phyloP scores from a whole-genome alignment of 352 stramenopile species.

The Sclerospora graminicola region DNA sequence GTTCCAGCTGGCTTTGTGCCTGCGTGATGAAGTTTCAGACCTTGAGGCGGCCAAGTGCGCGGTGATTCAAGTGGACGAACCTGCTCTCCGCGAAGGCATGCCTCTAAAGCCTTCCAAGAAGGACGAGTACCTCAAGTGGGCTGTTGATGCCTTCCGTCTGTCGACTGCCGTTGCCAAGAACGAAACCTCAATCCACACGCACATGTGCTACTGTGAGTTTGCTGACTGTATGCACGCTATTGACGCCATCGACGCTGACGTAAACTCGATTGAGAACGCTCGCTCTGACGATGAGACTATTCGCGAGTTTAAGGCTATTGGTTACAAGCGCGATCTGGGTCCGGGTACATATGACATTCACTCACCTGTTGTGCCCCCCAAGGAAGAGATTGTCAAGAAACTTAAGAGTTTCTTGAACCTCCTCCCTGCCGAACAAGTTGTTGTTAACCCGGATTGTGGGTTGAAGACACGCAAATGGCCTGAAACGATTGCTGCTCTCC shows the following conservation, averaged over 20 bases:
- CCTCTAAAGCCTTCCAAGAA: slow-evolving; percentile 79
- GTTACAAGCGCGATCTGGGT: slow-evolving; percentile 86
- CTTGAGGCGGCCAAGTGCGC: slow-evolving; percentile 82
- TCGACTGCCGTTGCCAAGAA: slow-evolving; percentile 79
- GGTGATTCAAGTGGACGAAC: slow-evolving; percentile 90
- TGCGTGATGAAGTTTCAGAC: slow-evolving; percentile 88
- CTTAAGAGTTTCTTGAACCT: slow-evolving; percentile 79
- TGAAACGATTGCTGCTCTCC: slow-evolving; percentile 81
- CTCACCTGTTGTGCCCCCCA: slow-evolving; percentile 87
- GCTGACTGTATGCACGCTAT: slow-evolving; percentile 90
- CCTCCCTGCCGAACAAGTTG: slow-evolving; percentile 61
- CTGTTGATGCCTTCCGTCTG: slow-evolving; percentile 82
- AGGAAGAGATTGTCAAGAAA: slow-evolving; percentile 82
- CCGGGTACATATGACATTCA: slow-evolving; percentile 92
- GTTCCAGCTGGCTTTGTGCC: slow-evolving; percentile 84
- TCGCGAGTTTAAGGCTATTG: slow-evolving; percentile 78
- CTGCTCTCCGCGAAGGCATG: slow-evolving; percentile 88
- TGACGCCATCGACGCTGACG: slow-evolving; percentile 87
- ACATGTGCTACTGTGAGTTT: slow-evolving; percentile 97
- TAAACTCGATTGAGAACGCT: slow-evolving; percentile 93
- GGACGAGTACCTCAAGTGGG: slow-evolving; percentile 75
- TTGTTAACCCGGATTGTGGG: slow-evolving; percentile 90
- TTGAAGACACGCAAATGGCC: slow-evolving; percentile 91
- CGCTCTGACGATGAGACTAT: slow-evolving; percentile 88
- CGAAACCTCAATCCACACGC: slow-evolving; percentile 89